These are phyloP conservation scores for Rhododendron henanense DNA, from an alignment of 148 eudicot species.

Conservation along the genomic window DNA sequence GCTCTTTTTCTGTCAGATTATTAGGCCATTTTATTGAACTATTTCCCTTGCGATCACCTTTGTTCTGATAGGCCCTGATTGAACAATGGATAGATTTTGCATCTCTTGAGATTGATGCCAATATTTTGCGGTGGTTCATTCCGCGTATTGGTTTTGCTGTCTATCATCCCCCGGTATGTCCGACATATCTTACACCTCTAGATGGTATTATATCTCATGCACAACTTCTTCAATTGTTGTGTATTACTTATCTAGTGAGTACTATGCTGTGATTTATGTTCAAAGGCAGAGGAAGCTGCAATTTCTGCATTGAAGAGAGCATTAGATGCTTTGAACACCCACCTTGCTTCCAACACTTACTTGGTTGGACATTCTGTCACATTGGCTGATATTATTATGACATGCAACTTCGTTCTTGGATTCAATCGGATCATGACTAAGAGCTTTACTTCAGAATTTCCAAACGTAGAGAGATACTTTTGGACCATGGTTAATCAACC, in stretches of 20 bases:
- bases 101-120: conserved; percentile 49
- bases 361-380: conserved; percentile 2
- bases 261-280: background rate
- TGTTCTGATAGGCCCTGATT: conserved; percentile 32
- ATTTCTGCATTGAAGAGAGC: background rate
- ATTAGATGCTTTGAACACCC: background rate
- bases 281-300: background rate
- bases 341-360: conserved; percentile 5
- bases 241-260: background rate
- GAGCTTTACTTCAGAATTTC: conserved; percentile 2
- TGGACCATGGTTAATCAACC: conserved; percentile 15
- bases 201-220: background rate
- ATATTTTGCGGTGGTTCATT: conserved; percentile 30
- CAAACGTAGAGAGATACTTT: conserved; percentile 20
- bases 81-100: conserved; percentile 74
- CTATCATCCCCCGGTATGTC: conserved; percentile 39
- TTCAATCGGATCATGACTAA: background rate
- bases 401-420: background rate
- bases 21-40: background rate
- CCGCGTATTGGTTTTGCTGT: conserved; percentile 38
- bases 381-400: background rate
- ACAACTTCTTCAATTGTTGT: background rate
- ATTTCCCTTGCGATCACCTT: too few species aligned
- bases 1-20: background rate
- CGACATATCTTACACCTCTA: background rate